Evolutionary conservation across 2,329 filamentous ascomycete genomes (phyloP).

Genomic region (Dendryphion nanum): DNA sequence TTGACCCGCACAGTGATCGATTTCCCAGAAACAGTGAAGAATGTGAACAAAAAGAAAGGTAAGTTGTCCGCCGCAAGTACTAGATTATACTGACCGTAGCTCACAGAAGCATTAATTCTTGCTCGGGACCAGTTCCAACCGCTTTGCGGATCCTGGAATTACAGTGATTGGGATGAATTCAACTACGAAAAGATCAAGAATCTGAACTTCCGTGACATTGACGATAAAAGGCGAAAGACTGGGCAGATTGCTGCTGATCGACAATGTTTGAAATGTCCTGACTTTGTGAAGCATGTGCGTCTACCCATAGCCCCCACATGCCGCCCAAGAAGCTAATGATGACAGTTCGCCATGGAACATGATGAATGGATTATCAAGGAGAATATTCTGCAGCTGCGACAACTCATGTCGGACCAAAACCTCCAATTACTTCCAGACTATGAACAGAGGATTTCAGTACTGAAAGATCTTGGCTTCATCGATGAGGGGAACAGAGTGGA

Average conservation of each 20-base stretch:
- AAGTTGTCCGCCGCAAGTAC: slow-evolving; percentile 9
- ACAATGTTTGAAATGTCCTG: slow-evolving; percentile 66
- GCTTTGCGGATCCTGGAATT: slow-evolving; percentile 72
- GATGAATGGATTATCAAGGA: slow-evolving; percentile 96
- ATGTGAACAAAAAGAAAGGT: slow-evolving; percentile 52
- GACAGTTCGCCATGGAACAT: slow-evolving; percentile 88
- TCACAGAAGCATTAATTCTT: slow-evolving; percentile 51
- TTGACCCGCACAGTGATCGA: slow-evolving; percentile 69
- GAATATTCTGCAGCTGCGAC: slow-evolving; percentile 82
- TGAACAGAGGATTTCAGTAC: slow-evolving; percentile 86
- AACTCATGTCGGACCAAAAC: slow-evolving; percentile 93
- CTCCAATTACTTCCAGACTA: slow-evolving; percentile 94
- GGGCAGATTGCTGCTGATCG: slow-evolving; percentile 63
- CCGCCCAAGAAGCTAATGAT: slow-evolving; percentile 1
- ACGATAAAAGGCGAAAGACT: slow-evolving; percentile 68
- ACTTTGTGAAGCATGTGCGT: slow-evolving; percentile 85
- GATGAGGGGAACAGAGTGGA: slow-evolving; percentile 84
- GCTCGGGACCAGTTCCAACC: slow-evolving; percentile 69
- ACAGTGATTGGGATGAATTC: slow-evolving; percentile 76
- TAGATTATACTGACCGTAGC: slow-evolving; percentile 1
- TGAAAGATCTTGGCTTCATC: slow-evolving; percentile 90
- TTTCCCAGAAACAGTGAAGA: slow-evolving; percentile 43
- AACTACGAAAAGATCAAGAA: slow-evolving; percentile 82
- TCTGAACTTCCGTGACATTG: slow-evolving; percentile 74
- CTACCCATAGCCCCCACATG: neutral